Base-by-base conservation (phyloP, 208 protist species). In the Crithidia mellificae region DNA sequence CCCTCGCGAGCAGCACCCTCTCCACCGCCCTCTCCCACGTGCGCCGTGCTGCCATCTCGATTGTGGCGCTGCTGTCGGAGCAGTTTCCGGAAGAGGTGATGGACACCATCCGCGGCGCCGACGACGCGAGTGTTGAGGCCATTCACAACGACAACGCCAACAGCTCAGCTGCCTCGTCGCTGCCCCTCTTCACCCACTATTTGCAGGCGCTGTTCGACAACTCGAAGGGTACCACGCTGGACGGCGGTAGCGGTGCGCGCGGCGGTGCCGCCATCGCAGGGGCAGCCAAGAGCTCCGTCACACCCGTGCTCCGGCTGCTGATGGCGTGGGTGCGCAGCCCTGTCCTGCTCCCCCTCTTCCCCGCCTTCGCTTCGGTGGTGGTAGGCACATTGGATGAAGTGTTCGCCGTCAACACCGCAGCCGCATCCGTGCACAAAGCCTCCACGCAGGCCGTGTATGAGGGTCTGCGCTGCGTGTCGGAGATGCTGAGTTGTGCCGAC, bases 51-150 rank as follows among this genome's bases (percentile, higher is more conserved):
- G 57, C 85, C 41, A 46, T 87, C 22, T 53, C 59, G 6, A 73
- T 92, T 39, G 84, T 91, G 36, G 74, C 80, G 27, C 68, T 80
- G 49, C 65, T 95, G n/a, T 87, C 77, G 34, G 90, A 96, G 72
- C 85, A 92, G 56, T 93, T 96, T 66, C 90, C 90, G 2, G 77
- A 67, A 43, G 81, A 92, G 41, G 63, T 81, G 34, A 88, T 91
- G 77, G 64, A 38, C 1, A 72, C 80, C 6, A 55, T 90, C 22
- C 38, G 61, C n/a, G 79, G 73, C 44, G 22, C 65, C 12, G 44
- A 51, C 32, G 38, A 51, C 32, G 2, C 15, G n/a, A n/a, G n/a
- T n/a, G n/a, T n/a, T n/a, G n/a, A n/a, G n/a, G n/a, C n/a, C n/a
- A n/a, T n/a, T n/a, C n/a, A n/a, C 24, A 72, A 39, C 22, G 54